These are phyloP conservation scores for Corymbia citriodora DNA, from an alignment of 441 rosid genomes.

Conservation along the genomic window DNA sequence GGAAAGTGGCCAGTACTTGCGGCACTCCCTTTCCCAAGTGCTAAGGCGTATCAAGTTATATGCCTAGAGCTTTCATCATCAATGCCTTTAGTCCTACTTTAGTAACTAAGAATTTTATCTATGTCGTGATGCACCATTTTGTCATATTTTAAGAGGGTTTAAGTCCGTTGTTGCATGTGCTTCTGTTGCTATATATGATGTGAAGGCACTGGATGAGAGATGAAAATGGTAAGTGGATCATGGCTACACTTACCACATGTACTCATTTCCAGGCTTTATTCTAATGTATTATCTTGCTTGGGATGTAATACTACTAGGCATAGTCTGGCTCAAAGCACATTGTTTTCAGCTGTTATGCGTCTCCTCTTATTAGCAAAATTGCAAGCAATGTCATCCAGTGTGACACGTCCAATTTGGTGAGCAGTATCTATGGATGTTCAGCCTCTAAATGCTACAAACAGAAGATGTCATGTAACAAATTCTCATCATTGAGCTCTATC, in stretches of 20 bases:
- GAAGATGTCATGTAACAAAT: background rate
- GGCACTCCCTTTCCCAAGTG: slow-evolving; percentile 73
- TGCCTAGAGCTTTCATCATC: background rate
- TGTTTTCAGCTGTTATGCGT: background rate
- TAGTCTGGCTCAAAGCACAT: background rate
- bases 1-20: slow-evolving; percentile 63
- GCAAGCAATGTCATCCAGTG: background rate
- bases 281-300: background rate
- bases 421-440: background rate
- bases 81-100: background rate
- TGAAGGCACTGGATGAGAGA: background rate
- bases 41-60: slow-evolving; percentile 6
- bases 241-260: background rate
- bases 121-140: background rate
- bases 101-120: background rate
- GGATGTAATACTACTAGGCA: background rate
- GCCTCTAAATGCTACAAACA: background rate
- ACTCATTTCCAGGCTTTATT: background rate
- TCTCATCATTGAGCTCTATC: background rate
- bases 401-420: background rate
- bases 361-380: background rate
- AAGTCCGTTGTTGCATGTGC: background rate
- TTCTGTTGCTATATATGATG: background rate
- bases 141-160: background rate
- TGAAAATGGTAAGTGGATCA: background rate